phyloP scores from a whole-genome alignment of 345 rosid genomes.

The Populus pruinosa region DNA sequence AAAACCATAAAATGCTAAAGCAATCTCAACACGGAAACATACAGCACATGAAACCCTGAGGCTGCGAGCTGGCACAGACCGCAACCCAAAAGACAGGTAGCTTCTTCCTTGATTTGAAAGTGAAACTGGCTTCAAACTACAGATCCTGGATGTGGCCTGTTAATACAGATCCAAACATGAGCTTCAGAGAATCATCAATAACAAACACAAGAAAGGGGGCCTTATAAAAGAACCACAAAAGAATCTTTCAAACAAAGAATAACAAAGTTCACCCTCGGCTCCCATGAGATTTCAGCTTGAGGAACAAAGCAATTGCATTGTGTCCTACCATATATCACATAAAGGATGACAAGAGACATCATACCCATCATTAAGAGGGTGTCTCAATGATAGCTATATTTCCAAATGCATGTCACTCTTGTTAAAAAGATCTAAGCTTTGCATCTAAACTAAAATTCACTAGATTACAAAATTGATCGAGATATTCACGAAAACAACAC shows the following conservation, averaged over 20 bases:
- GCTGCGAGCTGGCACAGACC: constrained; percentile 38
- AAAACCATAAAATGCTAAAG: not conserved
- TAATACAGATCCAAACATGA: not conserved
- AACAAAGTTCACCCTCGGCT: not conserved
- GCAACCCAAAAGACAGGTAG: constrained; percentile 17
- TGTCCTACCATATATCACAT: not conserved
- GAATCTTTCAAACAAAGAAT: not conserved
- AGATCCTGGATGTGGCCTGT: constrained; percentile 18
- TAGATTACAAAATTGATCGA: not conserved
- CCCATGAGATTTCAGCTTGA: not conserved
- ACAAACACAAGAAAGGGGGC: not conserved
- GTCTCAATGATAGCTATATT: not conserved
- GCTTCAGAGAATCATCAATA: not conserved
- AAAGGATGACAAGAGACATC: not conserved
- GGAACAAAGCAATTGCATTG: not conserved
- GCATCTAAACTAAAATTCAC: not conserved
- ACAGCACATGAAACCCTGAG: constrained; percentile 56
- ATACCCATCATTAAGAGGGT: not conserved
- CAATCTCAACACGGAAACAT: constrained; percentile 16
- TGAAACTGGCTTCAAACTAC: constrained; percentile 15
- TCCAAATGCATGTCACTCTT: not conserved
- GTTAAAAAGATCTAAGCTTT: not conserved
- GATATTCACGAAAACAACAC: not conserved
- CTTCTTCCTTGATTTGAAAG: constrained; percentile 10
- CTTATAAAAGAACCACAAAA: not conserved